These are phyloP conservation scores for Agrocybe praecox DNA, from an alignment of 768 basidiomycete species.

Conservation along the genomic window DNA sequence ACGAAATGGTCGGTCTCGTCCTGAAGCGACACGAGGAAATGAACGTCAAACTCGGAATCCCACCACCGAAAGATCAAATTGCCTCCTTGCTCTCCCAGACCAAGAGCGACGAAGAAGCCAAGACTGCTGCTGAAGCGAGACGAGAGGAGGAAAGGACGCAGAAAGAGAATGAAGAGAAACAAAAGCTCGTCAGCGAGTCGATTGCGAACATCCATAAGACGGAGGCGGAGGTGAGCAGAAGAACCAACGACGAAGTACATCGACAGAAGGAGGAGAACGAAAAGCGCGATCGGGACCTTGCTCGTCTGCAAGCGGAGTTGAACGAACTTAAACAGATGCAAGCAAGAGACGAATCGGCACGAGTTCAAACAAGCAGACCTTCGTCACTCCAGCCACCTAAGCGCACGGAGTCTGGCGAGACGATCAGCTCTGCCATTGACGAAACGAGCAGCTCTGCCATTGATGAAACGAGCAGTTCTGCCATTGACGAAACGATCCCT, in stretches of 20 bases:
- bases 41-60: too few species aligned
- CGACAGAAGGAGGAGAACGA: not conserved
- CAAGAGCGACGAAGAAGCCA: too few species aligned
- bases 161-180: too few species aligned
- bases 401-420: not conserved
- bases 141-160: too few species aligned
- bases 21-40: constrained; percentile 2
- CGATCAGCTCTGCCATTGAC: not conserved
- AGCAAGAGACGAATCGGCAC: not conserved
- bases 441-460: not conserved
- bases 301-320: not conserved
- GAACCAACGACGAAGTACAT: not conserved
- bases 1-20: constrained; percentile 9
- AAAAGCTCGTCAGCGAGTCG: not conserved
- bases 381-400: not conserved
- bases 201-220: not conserved
- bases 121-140: too few species aligned
- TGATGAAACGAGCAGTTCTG: not conserved
- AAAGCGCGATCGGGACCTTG: not conserved
- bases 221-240: not conserved
- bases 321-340: not conserved
- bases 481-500: not conserved
- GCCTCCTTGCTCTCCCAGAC: too few species aligned
- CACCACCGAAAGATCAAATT: too few species aligned
- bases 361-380: not conserved